Base-by-base conservation (phyloP, 768 basidiomycete species). In the Russula dissimulans region DNA sequence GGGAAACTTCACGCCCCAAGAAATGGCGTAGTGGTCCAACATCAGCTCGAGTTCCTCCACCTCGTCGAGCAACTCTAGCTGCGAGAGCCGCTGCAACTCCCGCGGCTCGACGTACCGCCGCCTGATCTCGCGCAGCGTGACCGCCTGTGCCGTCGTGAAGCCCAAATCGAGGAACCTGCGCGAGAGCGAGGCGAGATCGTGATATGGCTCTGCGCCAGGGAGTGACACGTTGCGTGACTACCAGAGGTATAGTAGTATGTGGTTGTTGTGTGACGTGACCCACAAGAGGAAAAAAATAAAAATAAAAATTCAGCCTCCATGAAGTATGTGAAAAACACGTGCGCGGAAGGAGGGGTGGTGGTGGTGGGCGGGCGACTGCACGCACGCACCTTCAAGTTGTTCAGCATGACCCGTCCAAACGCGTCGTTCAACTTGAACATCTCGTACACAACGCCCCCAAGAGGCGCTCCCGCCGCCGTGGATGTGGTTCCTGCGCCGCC, bases 21-120 rank as follows among this genome's bases (percentile, higher is more conserved):
- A 84, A 56, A 97, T 81, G 14, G 87, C 91, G 71, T 98, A 98
- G 69, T 98, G 95, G 2, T 79, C 78, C 34, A 97, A 75, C 1
- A 98, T 89, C 5, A 99, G 79, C 59, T 94, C 88, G 18, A 99
- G 78, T 72, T 98, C 95, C 71, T 99, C 95, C 9, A 93, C 77
- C 72, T 99, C 95, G 69, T 98, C 95, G 5, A 99, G 79, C 72
- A 90, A 79, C 69, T 98, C 95, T 15, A 97, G 77, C 57, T 73
- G 76, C 0, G 88, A 80, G 67, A 95, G 86, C 67, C 93, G 77
- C 55, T 79, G 77, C 11, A 81, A 74, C 65, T 91, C 90, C 14
- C 72, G 67, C 0, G 58, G 62, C 0, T 70, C 69, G 41, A 85
- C 76, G 61, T 79, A 81, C 5, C 70, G 68, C 49, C 76, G 71